Evolutionary conservation across 345 rosid species (phyloP).

Genomic region (Eucalyptus globulus): DNA sequence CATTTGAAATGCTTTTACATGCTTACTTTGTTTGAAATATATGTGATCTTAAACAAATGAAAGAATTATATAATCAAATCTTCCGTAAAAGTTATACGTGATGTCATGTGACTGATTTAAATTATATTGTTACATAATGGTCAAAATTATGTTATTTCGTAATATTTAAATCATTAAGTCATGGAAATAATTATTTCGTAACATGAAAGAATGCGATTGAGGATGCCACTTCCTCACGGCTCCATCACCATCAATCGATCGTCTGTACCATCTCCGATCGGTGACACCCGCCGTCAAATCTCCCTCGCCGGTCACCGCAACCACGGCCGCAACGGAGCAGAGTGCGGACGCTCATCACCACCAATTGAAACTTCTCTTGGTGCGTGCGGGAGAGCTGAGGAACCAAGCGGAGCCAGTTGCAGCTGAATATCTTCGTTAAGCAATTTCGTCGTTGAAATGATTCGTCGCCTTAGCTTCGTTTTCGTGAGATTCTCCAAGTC

Average conservation of each 20-base stretch:
- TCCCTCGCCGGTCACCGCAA: too few species aligned
- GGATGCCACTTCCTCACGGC: too few species aligned
- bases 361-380: too few species aligned
- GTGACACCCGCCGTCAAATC: too few species aligned
- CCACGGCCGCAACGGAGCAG: too few species aligned
- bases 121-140: not conserved
- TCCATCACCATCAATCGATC: too few species aligned
- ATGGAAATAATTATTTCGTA: not conserved
- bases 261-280: too few species aligned
- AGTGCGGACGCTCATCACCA: too few species aligned
- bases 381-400: too few species aligned
- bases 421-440: not conserved
- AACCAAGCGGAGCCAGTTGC: not conserved
- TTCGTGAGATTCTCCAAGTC: not conserved
- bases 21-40: not conserved
- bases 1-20: not conserved
- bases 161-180: not conserved
- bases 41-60: not conserved
- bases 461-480: too few species aligned
- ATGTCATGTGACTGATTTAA: not conserved
- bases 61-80: not conserved
- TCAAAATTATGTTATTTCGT: not conserved
- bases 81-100: not conserved
- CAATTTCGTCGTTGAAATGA: too few species aligned
- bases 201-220: too few species aligned